Conservation (phyloP, 768 basidiomycete species). For the Glaciozyma martinii region DNA sequence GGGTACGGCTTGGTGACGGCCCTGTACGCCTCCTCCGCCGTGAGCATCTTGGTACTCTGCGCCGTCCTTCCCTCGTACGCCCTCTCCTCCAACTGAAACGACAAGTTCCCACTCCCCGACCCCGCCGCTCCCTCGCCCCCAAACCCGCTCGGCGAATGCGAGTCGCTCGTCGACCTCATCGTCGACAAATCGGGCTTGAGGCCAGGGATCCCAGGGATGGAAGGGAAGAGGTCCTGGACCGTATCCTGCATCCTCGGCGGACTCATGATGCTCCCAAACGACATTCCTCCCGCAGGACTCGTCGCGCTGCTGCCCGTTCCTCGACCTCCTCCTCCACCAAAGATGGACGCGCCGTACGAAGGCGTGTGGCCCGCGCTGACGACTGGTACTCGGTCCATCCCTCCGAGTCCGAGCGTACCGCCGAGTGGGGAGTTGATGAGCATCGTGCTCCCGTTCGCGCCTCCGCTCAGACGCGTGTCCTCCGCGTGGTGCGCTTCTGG, state of each 20-base stretch:
- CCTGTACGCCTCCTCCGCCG: constrained; percentile 51
- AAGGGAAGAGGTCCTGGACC: background rate
- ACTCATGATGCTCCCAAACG: background rate
- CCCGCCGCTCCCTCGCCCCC: background rate
- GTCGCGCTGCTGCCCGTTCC: background rate
- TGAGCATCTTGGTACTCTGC: constrained; percentile 16
- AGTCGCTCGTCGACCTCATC: background rate
- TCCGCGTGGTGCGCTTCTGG: background rate
- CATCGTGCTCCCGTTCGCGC: background rate
- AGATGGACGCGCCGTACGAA: background rate
- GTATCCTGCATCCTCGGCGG: background rate
- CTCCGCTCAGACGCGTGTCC: background rate
- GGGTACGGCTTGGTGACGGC: constrained; percentile 70
- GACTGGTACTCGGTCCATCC: background rate
- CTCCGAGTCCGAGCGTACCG: background rate
- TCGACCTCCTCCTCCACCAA: background rate
- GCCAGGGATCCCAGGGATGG: background rate
- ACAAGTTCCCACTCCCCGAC: background rate
- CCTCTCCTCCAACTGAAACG: background rate
- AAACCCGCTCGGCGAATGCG: background rate
- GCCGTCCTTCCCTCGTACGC: background rate
- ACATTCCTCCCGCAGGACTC: background rate
- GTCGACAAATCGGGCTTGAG: background rate
- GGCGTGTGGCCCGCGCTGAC: too few relatives aligned
- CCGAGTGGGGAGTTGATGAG: background rate